Evolutionary conservation across 306 rosid genomes (phyloP), one percentile per base, ranked within the genome.

Genomic region (Rosa multiflora): DNA sequence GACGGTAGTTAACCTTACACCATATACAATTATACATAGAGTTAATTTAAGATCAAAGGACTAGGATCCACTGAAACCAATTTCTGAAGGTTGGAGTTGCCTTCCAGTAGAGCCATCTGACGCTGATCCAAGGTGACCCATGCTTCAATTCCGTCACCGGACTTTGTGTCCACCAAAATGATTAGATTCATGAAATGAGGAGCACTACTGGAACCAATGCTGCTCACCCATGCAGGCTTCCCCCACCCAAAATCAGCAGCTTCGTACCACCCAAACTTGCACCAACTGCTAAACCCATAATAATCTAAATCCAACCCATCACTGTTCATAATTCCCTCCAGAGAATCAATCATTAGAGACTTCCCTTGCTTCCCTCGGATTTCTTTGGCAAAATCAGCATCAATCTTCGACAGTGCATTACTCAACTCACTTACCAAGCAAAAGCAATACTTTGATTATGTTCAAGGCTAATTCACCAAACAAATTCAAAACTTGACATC

Each of bases 201-300:
- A 40, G 66, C 47, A 23, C 44, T 80, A 17, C 49, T 78, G 5
- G 51, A 48, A 32, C 70, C 84, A 59, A 71, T 7, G 71, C 85
- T 76, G 74, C 80, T 82, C 35, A 82, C 82, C 88, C 86, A 79
- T 13, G 63, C n/a, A 1, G 88, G 86, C 77, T 20, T 82, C 21
- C 83, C 88, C 88, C 86, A 85, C 46, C 88, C 86, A 35, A 82
- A 82, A 58, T 85, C 86, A 29, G 51, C 77, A n/a, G 42, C 74
- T 10, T 79, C 80, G 14, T 85, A 82, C 37, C 73, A 67, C 26
- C 86, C 86, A 26, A 79, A 44, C 35, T 73, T 76, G 9, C 88
- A 79, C 89, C 87, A 86, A 70, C 91, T 88, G 61, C 84, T 83
- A n/a, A 85, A 85, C 53, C 82, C 83, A 17, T 78, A 40, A 59